Base-by-base conservation (phyloP, 441 rosid species). In the Biscutella laevigata region DNA sequence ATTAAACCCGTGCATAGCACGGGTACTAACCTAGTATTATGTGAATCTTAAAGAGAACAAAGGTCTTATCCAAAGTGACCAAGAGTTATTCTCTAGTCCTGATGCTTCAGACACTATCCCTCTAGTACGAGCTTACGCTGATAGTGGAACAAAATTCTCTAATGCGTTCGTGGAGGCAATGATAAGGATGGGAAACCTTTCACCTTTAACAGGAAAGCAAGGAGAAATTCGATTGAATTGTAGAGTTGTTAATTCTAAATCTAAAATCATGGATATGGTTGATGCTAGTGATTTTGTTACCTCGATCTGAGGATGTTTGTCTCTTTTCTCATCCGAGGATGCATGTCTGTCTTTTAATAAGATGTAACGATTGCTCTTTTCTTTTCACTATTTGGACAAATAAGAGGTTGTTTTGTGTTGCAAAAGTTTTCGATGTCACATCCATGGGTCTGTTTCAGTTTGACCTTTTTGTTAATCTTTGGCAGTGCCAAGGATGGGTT, bases 181-280 rank as follows among this genome's bases (percentile, higher is more conserved):
- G 83, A 71, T 70, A 21, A 84, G 68, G 29, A 84, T 82, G 94
- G 86, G 86, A 40, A 72, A 67, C 26, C 62, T 85, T 26, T 63
- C 76, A 43, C 85, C 83, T 2, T 44, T 73, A 53, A 78, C 75
- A 0, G 82, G 89, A 4, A 72, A 25, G 7, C 54, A 35, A 21
- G 87, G 87, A 14, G 78, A 82, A 48, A 75, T 80, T 16, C 73
- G 89, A 64, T 44, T 55, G 7, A 66, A 78, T 2, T 85, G 85
- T 46, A 76, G 61, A 69, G 70, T 44, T 39, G 76, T 80, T 4
- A 80, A 80, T 41, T 13, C 47, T 4, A 59, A 43, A 24, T 6
- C 61, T 4, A 44, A 20, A 43, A 47, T 59, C 38, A 37, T 25
- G 52, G 55, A 46, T 44, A 40, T 59, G 8, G 56, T 59, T 0